Evolutionary conservation across 1,139 yeast genomes (phyloP).

Genomic region (Eremothecium sinecaudum): DNA sequence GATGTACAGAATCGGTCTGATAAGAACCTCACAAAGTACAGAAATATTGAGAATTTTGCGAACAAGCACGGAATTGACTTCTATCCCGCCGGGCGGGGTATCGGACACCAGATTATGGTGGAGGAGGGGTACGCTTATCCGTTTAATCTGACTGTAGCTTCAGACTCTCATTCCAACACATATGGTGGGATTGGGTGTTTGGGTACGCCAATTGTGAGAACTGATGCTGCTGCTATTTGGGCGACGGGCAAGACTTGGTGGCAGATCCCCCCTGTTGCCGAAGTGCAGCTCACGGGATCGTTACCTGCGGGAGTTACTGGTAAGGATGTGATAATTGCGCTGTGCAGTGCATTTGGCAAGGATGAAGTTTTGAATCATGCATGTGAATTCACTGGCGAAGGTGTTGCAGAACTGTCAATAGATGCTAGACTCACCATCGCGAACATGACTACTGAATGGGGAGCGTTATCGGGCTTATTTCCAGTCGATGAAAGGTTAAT

Average conservation of each 20-base stretch:
- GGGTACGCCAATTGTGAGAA: conserved; percentile 96
- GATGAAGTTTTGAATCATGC: conserved; percentile 97
- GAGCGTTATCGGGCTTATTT: conserved; percentile 92
- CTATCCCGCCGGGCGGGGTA: conserved; percentile 98
- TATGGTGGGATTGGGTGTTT: conserved; percentile 94
- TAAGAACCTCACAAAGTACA: conserved; percentile 77
- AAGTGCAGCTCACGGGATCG: conserved; percentile 74
- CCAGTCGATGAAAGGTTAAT: conserved; percentile 78
- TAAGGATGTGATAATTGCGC: conserved; percentile 90
- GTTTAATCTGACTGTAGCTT: conserved; percentile 83
- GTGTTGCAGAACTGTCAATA: conserved; percentile 60
- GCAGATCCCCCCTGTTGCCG: conserved; percentile 99
- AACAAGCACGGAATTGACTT: conserved; percentile 88
- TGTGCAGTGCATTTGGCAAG: conserved; percentile 89
- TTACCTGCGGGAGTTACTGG: conserved; percentile 88
- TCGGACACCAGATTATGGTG: conserved; percentile 97
- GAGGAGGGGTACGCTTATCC: conserved; percentile 99
- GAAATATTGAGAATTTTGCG: conserved; percentile 82
- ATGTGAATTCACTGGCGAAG: conserved; percentile 89
- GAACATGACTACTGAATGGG: conserved; percentile 99
- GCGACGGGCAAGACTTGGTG: conserved; percentile 99
- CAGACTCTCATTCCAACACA: conserved; percentile 95
- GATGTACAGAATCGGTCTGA: conserved; percentile 92
- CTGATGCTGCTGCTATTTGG: conserved; percentile 99
- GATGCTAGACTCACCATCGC: conserved; percentile 95